Evolutionary conservation across 768 basidiomycete species (phyloP).

Genomic region (Phlebiopsis gigantea): DNA sequence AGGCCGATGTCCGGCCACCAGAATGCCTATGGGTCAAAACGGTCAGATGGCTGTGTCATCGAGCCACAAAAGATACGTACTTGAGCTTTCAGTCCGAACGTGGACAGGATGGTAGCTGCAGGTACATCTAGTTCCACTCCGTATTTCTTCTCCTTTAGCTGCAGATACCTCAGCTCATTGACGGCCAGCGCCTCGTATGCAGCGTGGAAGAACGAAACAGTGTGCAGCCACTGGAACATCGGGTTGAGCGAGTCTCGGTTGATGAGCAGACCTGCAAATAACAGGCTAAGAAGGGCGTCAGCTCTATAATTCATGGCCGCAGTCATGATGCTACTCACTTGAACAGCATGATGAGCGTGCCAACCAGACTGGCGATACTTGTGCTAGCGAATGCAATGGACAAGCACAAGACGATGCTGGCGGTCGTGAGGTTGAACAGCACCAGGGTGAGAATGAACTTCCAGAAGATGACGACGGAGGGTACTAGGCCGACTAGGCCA

Average conservation of each 20-base stretch:
- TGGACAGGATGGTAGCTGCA: conserved; percentile 90
- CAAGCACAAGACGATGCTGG: conserved; percentile 84
- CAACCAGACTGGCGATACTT: conserved; percentile 89
- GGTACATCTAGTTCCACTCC: conserved; percentile 97
- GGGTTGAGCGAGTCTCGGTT: conserved; percentile 82
- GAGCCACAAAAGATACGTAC: conserved; percentile 28
- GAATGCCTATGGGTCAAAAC: conserved; percentile 55
- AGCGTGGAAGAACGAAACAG: conserved; percentile 96
- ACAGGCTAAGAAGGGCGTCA: conserved; percentile 47
- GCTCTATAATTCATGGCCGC: too few relatives aligned
- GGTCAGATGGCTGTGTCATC: background rate
- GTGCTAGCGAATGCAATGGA: conserved; percentile 85
- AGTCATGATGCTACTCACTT: conserved; percentile 78
- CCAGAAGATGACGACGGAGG: conserved; percentile 89
- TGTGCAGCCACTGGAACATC: conserved; percentile 80
- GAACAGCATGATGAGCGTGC: conserved; percentile 95
- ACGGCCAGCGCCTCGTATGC: conserved; percentile 98
- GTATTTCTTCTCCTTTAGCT: conserved; percentile 91
- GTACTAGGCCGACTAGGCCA: conserved; percentile 90
- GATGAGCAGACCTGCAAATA: conserved; percentile 94
- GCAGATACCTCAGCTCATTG: conserved; percentile 91
- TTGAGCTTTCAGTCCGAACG: conserved; percentile 89
- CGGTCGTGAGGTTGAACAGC: conserved; percentile 94
- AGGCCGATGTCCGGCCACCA: conserved; percentile 97
- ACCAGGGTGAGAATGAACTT: conserved; percentile 96